Evolutionary conservation across 495 filamentous ascomycete species (phyloP).

Genomic region (Penicillium manginii): DNA sequence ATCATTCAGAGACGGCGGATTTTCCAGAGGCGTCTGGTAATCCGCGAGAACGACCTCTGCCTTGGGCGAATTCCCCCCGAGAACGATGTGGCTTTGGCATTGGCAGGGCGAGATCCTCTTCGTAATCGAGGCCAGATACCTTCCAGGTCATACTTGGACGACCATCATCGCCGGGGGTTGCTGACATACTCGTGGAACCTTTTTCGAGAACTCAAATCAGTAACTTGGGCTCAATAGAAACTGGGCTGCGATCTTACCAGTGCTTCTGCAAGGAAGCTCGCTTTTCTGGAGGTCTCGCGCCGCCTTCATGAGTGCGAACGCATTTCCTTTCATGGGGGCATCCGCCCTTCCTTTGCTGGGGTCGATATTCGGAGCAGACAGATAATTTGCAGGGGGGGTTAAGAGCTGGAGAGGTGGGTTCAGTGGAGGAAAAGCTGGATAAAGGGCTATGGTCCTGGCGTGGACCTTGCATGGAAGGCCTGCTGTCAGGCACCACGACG

Average conservation of each 20-base stretch:
- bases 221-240: too few species aligned
- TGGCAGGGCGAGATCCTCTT: slow-evolving; percentile 34
- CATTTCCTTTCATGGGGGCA: not conserved
- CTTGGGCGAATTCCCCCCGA: not conserved
- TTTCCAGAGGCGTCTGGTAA: slow-evolving; percentile 5
- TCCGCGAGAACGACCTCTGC: not conserved
- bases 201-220: too few species aligned
- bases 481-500: not conserved
- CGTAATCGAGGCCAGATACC: slow-evolving; percentile 31
- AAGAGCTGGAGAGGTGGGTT: not conserved
- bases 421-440: not conserved
- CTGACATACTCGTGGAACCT: not conserved
- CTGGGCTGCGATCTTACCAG: slow-evolving; percentile 12
- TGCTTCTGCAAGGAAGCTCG: slow-evolving; percentile 5
- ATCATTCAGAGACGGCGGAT: slow-evolving; percentile 27
- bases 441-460: not conserved
- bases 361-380: not conserved
- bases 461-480: not conserved
- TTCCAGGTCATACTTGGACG: slow-evolving; percentile 18
- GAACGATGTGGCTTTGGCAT: slow-evolving; percentile 34
- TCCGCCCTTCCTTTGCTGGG: not conserved
- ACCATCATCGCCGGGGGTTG: not conserved
- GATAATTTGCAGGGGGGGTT: too few species aligned
- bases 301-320: not conserved
- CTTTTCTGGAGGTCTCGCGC: slow-evolving; percentile 1